phyloP scores from a whole-genome alignment of 2,329 filamentous ascomycete species.

The Clonostachys byssicola region DNA sequence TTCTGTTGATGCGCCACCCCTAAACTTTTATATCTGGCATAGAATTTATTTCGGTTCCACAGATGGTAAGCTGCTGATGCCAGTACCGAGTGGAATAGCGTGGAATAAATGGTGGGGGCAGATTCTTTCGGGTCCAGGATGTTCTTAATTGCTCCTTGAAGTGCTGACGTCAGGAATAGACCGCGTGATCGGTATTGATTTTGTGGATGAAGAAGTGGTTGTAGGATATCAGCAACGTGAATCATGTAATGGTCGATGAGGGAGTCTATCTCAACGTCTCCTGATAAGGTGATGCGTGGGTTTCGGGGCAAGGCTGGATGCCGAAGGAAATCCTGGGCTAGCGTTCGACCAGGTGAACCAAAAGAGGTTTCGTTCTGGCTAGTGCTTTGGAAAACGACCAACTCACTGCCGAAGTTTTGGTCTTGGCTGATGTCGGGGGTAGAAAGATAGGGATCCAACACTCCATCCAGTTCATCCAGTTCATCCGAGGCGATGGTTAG shows the following conservation, averaged over 20 bases:
- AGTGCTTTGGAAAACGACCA: too few relatives aligned
- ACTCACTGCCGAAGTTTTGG: too few relatives aligned
- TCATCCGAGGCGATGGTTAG: too few relatives aligned
- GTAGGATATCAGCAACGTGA: neutral
- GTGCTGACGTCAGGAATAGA: neutral
- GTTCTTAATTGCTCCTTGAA: neutral
- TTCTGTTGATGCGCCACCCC: neutral
- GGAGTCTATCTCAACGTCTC: too few relatives aligned
- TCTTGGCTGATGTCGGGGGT: too few relatives aligned
- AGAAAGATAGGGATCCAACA: too few relatives aligned
- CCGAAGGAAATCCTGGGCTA: too few relatives aligned
- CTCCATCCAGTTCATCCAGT: too few relatives aligned
- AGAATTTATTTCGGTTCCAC: neutral
- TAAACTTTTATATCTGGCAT: neutral
- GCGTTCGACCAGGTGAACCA: too few relatives aligned
- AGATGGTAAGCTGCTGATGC: constrained; percentile 1
- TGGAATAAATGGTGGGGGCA: neutral
- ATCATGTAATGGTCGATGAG: neutral
- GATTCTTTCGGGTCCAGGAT: neutral
- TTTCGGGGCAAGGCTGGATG: too few relatives aligned
- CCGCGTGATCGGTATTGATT: neutral
- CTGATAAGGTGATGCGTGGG: too few relatives aligned
- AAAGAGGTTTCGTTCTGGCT: too few relatives aligned
- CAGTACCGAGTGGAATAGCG: neutral
- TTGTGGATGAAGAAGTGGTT: neutral